Base-by-base conservation (phyloP, 805 yeast species). In the Groenewaldozyma salmanticensis region DNA sequence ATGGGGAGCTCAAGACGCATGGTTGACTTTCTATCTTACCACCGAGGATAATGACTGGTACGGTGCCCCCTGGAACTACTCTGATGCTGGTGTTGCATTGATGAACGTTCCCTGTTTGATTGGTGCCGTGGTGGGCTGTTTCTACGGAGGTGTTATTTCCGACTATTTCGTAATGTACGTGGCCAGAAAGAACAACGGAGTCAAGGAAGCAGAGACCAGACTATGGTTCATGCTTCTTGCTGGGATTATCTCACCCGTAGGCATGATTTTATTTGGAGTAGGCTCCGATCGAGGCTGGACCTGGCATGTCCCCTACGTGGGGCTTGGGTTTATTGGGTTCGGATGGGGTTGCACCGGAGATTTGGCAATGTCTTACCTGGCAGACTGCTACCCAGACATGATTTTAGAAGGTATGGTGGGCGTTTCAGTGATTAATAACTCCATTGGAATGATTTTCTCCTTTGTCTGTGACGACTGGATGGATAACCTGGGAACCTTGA, bases 1-100 rank as follows among this genome's bases (percentile, higher is more conserved):
- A 47, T 82, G 90, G 90, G 90, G 90, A 33, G 67, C 77, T 42
- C 90, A 81, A 57, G 85, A 80, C 54, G 82, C 86, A 0, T 77
- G 80, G 54, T 67, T 81, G 49, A 75, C 88, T 0, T 81, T 82
- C 52, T 82, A 81, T 58, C 59, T 82, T 47, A 81, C 88, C 2
- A 74, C 84, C 5, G 82, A 80, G 56, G 87, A 81, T 46, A 78
- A 78, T 40, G 63, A 65, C 46, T 81, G 76, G 62, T 74, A 74
- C 40, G 79, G 70, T 42, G 68, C 68, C 0, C 92, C 92, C 7
- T 82, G 74, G 69, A 72, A 72, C 57, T 79, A 79, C 52, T 65
- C 77, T 13, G 70, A 77, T 50, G 68, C 71, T 4, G 83, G 77
- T 27, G 84, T 81, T 19, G 87, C 85, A 0, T 53, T 81, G 34